Conservation (phyloP, 495 filamentous ascomycete species). For the Neurospora sublineolata region DNA sequence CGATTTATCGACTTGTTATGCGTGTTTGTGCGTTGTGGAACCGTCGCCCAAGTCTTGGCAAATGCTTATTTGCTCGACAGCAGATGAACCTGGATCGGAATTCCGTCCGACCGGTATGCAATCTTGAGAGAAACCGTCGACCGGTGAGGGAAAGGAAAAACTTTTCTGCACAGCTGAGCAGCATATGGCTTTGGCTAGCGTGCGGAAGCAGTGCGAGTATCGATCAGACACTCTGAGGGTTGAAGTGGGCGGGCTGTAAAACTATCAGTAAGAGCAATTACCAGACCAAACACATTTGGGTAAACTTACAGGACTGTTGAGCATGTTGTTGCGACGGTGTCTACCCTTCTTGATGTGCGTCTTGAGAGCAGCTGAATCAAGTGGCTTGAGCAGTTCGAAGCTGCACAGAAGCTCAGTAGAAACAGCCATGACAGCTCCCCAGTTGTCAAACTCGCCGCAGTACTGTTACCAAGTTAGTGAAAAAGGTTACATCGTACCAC, state of each 20-base stretch:
- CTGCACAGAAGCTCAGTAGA: conserved; percentile 87
- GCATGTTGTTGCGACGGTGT: conserved; percentile 77
- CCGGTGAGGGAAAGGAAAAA: neutral
- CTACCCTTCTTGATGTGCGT: conserved; percentile 98
- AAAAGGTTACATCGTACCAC: neutral
- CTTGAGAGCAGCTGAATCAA: conserved; percentile 95
- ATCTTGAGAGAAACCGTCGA: neutral
- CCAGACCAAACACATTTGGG: neutral
- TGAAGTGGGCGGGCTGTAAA: conserved; percentile 30
- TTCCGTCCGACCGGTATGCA: neutral
- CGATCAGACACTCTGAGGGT: conserved; percentile 42
- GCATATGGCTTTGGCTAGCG: neutral
- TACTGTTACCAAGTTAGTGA: conserved; percentile 46
- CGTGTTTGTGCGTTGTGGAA: neutral
- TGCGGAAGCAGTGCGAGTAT: neutral
- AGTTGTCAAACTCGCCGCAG: conserved; percentile 98
- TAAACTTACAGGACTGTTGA: conserved; percentile 78
- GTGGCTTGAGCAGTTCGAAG: conserved; percentile 91
- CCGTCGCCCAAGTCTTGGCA: neutral
- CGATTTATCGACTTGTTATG: neutral
- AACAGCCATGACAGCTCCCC: conserved; percentile 98
- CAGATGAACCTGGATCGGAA: neutral
- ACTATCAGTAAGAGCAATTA: conserved; percentile 8
- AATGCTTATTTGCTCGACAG: neutral
- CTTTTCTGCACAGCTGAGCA: neutral